Percentiles rank a stretch among this genome's conserved stretches.
Conservation (phyloP, 495 filamentous ascomycete genomes). For the Aspergillus ostianus region DNA sequence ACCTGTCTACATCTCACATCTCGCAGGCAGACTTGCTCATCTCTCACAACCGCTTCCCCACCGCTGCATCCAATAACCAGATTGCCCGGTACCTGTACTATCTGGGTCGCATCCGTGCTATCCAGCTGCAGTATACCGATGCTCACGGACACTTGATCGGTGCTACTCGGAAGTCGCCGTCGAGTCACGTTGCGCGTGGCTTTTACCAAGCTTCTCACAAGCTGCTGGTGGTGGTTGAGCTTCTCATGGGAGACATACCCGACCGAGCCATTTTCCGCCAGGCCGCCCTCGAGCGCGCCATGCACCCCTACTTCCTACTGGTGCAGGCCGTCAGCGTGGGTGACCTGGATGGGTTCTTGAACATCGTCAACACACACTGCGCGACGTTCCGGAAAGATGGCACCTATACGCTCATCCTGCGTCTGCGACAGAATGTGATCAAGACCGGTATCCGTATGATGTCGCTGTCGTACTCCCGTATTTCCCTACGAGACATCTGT, state of each 20-base stretch:
- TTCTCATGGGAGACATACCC: slow-evolving; percentile 98
- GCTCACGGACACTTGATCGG: slow-evolving; percentile 92
- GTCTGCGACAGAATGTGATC: slow-evolving; percentile 96
- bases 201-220: slow-evolving; percentile 96
- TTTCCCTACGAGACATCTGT: slow-evolving; percentile 97
- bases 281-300: slow-evolving; percentile 75
- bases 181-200: slow-evolving; percentile 80
- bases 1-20: slow-evolving; percentile 94
- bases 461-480: slow-evolving; percentile 94
- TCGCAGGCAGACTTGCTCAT: slow-evolving; percentile 94
- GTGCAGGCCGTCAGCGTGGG: slow-evolving; percentile 94
- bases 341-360: slow-evolving; percentile 87
- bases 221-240: slow-evolving; percentile 88
- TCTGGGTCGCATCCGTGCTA: slow-evolving; percentile 90
- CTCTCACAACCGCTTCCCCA: slow-evolving; percentile 89
- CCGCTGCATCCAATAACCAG: slow-evolving; percentile 93
- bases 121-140: slow-evolving; percentile 93
- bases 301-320: slow-evolving; percentile 88
- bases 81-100: slow-evolving; percentile 96
- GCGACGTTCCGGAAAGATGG: slow-evolving; percentile 87
- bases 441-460: slow-evolving; percentile 99
- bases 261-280: slow-evolving; percentile 92
- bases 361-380: slow-evolving; percentile 73
- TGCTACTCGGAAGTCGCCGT: slow-evolving; percentile 90
- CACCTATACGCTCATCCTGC: slow-evolving; percentile 92